Evolutionary conservation across 1,284 basidiomycete genomes (phyloP).

Genomic region (Coniferiporia weirii): DNA sequence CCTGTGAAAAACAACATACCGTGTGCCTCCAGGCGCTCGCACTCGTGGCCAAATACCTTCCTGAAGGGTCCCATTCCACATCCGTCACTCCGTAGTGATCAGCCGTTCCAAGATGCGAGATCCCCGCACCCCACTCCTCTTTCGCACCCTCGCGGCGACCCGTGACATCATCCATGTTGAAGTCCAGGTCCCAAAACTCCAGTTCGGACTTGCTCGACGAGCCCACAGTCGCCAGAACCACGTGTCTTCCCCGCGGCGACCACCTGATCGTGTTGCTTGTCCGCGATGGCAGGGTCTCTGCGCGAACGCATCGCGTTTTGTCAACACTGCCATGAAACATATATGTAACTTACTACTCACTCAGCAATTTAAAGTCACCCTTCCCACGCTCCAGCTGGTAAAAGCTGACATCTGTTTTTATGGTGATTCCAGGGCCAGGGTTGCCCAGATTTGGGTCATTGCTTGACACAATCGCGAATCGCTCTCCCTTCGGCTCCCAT

Average conservation of each 20-base stretch:
- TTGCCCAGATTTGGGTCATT: conserved; percentile 92
- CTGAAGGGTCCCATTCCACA: conserved; percentile 97
- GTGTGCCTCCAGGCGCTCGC: conserved; percentile 95
- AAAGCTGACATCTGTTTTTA: conserved; percentile 97
- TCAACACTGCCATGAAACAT: conserved; percentile 5
- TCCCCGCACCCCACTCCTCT: conserved; percentile 80
- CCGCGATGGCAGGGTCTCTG: conserved; percentile 78
- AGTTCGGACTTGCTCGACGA: conserved; percentile 95
- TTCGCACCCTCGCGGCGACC: conserved; percentile 60
- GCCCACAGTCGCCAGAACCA: conserved; percentile 93
- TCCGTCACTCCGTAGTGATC: conserved; percentile 99
- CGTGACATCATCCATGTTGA: conserved; percentile 65
- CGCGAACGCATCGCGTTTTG: conserved; percentile 8
- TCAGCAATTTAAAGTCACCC: conserved; percentile 91
- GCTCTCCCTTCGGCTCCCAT: conserved; percentile 96
- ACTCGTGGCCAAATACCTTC: conserved; percentile 89
- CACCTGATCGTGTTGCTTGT: conserved; percentile 95
- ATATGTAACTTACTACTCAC: conserved; percentile 37
- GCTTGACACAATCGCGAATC: conserved; percentile 94
- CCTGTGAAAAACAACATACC: conserved; percentile 43
- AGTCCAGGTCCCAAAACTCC: conserved; percentile 99
- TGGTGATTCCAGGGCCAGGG: conserved; percentile 81
- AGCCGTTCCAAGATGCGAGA: conserved; percentile 83
- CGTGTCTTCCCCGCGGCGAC: conserved; percentile 95
- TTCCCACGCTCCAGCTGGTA: conserved; percentile 92